Conservation (phyloP, 345 rosid species). For the Firmiana major region DNA sequence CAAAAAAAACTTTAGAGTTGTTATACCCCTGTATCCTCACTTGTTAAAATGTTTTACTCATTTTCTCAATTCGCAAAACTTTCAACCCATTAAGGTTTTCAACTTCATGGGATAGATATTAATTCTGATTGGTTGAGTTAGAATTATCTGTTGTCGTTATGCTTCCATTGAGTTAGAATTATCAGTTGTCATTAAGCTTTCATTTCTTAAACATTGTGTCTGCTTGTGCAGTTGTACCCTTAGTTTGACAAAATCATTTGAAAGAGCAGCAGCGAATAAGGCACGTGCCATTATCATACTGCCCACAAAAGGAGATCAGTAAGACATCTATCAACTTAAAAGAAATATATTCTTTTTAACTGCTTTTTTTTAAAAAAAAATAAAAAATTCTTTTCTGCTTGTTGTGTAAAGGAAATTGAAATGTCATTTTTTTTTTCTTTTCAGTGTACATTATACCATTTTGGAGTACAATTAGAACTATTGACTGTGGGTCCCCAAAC, state of each 20-base stretch:
- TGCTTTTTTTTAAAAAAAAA: not conserved
- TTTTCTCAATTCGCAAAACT: not conserved
- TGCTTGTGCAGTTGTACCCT: conserved; percentile 81
- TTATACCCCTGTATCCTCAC: not conserved
- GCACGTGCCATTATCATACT: conserved; percentile 90
- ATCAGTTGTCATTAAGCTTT: conserved; percentile 1
- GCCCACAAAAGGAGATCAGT: conserved; percentile 84
- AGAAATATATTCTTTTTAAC: conserved; percentile 4
- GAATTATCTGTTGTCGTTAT: not conserved
- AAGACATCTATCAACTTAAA: conserved; percentile 25
- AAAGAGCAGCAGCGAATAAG: conserved; percentile 79
- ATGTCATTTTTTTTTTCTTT: not conserved
- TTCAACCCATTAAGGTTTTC: not conserved
- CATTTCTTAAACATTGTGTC: conserved; percentile 16
- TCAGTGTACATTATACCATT: not conserved
- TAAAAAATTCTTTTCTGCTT: no score
- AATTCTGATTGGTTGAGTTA: conserved; percentile 4
- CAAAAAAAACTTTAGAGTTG: not conserved
- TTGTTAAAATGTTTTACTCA: not conserved
- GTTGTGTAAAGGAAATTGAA: not conserved
- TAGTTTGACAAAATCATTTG: conserved; percentile 82
- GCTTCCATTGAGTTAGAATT: conserved; percentile 1
- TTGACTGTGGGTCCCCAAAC: not conserved
- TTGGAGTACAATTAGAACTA: not conserved
- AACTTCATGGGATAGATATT: not conserved